Conservation (phyloP, 2,329 filamentous ascomycete genomes). For the Arthrobotrys megalospora region DNA sequence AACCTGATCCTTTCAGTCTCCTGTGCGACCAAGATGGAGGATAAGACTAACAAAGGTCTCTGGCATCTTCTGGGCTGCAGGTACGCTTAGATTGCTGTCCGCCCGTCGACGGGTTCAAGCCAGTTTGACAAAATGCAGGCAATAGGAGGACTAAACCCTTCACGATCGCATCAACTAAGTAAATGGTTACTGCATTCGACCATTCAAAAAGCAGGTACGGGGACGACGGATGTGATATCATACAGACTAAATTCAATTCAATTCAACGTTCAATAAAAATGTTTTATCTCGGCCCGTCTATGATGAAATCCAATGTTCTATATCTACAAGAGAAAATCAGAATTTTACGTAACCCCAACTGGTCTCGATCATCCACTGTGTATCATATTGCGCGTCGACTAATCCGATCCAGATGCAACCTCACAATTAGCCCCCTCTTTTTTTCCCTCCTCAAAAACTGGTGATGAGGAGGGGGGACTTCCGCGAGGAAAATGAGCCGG, state of each 20-base stretch:
- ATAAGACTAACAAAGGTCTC: background rate
- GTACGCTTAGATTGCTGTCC: slow-evolving; percentile 11
- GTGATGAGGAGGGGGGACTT: too few species aligned
- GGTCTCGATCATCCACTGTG: background rate
- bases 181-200: background rate
- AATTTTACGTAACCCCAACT: slow-evolving; percentile 9
- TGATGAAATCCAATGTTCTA: too few species aligned
- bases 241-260: too few species aligned
- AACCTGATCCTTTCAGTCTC: background rate
- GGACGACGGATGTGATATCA: too few species aligned
- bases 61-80: slow-evolving; percentile 13
- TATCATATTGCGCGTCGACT: slow-evolving; percentile 15
- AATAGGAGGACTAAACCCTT: background rate
- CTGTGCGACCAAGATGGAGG: slow-evolving; percentile 21
- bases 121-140: slow-evolving; percentile 8
- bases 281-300: too few species aligned
- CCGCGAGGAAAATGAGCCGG: too few species aligned
- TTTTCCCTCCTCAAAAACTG: too few species aligned
- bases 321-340: too few species aligned
- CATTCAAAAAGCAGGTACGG: too few species aligned
- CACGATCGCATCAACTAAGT: too few species aligned
- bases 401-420: slow-evolving; percentile 11
- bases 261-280: too few species aligned
- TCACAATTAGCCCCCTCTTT: slow-evolving; percentile 8
- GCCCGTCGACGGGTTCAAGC: slow-evolving; percentile 16